A percentile compares a stretch with the other conserved stretches of the same genome.
phyloP scores from a whole-genome alignment of 768 basidiomycete species.

The Trametes gibbosa region DNA sequence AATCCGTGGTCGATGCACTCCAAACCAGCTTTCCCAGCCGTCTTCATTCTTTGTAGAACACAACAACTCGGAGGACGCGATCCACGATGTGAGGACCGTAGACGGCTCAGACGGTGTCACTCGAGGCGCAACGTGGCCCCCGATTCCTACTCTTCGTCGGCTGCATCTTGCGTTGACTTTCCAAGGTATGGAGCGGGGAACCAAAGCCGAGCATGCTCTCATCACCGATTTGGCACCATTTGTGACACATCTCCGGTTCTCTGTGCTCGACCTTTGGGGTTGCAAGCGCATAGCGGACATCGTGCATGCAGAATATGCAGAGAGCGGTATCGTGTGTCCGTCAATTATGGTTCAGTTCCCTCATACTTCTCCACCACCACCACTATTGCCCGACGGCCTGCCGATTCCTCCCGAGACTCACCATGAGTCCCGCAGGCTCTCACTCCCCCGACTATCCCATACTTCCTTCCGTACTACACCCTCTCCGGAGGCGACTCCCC shows the following conservation, averaged over 20 bases:
- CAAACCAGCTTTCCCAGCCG: conserved; percentile 4
- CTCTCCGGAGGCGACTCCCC: background rate
- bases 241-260: conserved; percentile 20
- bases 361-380: background rate
- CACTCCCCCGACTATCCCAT: background rate
- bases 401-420: background rate
- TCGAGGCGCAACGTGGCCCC: background rate
- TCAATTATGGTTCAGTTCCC: conserved; percentile 9
- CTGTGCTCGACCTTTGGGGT: conserved; percentile 24
- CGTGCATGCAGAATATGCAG: conserved; percentile 22
- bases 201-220: conserved; percentile 15
- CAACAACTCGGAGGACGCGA: background rate
- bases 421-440: background rate
- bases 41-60: background rate
- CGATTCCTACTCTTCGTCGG: conserved; percentile 14
- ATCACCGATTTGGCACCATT: conserved; percentile 6
- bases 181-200: conserved; percentile 18
- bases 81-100: background rate
- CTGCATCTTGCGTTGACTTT: conserved; percentile 21
- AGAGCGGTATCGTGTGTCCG: conserved; percentile 6
- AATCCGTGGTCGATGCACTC: conserved; percentile 22
- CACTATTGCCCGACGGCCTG: background rate
- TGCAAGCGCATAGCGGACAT: conserved; percentile 21
- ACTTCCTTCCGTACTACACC: background rate
- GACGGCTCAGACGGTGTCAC: background rate